These are phyloP conservation scores for Pseudocercospora cruenta DNA, from an alignment of 2,329 filamentous ascomycete species.

Conservation along the genomic window DNA sequence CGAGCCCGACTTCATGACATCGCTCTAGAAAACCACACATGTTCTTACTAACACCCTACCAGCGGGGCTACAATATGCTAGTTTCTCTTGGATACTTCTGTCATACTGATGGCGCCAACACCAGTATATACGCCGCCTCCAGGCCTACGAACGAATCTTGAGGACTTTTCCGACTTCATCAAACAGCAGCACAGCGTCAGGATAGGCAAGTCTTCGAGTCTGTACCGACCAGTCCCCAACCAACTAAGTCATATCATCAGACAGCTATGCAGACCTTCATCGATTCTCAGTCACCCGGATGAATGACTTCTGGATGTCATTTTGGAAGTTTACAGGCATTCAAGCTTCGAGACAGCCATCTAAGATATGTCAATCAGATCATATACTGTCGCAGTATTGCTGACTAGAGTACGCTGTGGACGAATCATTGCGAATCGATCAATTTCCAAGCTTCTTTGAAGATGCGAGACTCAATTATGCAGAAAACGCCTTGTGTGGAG, in stretches of 20 bases:
- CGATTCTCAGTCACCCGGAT: slow-evolving; percentile 20
- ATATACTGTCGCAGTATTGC: too few species aligned
- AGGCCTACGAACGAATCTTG: slow-evolving; percentile 17
- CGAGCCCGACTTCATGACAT: neutral
- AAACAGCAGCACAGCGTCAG: slow-evolving; percentile 3
- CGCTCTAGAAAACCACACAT: neutral
- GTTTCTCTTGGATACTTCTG: neutral
- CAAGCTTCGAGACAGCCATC: slow-evolving; percentile 17
- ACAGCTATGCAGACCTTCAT: slow-evolving; percentile 18
- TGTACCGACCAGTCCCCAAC: neutral
- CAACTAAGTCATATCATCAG: neutral
- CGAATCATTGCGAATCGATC: slow-evolving; percentile 13
- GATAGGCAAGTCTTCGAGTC: slow-evolving; percentile 5
- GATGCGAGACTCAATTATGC: slow-evolving; percentile 18
- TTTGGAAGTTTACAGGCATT: slow-evolving; percentile 21
- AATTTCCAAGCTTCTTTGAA: slow-evolving; percentile 21
- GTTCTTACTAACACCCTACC: neutral
- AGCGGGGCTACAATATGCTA: neutral
- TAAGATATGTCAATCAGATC: slow-evolving; percentile 10
- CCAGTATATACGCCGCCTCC: slow-evolving; percentile 16
- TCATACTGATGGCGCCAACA: slow-evolving; percentile 4
- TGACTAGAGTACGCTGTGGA: slow-evolving; percentile 10
- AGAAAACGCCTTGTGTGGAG: slow-evolving; percentile 18
- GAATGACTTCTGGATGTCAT: slow-evolving; percentile 25
- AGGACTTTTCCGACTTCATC: slow-evolving; percentile 18